Evolutionary conservation across 495 filamentous ascomycete species (phyloP), one percentile per base, ranked within the genome.

Genomic region (Sabuloglossum arenarium): DNA sequence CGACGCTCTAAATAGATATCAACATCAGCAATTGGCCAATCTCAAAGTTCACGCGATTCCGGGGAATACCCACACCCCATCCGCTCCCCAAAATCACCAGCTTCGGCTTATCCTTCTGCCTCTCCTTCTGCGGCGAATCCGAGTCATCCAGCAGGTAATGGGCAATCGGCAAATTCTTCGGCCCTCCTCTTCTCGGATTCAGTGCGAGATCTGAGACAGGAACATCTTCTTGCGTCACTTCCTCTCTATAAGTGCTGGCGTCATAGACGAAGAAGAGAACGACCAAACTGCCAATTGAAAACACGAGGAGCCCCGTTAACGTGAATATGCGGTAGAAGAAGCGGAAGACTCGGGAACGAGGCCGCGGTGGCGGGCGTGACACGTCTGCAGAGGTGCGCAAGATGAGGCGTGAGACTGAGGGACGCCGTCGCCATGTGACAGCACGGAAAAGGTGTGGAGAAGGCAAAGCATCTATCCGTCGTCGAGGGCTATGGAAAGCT

Each of bases 181-280:
- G 93, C 0, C 93, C 93, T 30, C 93, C 93, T 23, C 77, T 77
- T 52, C 80, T 77, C 0, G 93, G 93, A 46, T 79, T 77, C 29
- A 99, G 69, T 0, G 93, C 93, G 23, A 84, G 65, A 60, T 88
- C 77, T 0, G 91, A 86, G 9, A 99, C 82, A 47, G 80, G 77
- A 59, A 95, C 78, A 61, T 96, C 90, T 57, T 70, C 70, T 47
- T 74, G 75, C 16, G 67, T 75, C 0, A 75, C 67, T 50, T 78
- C 70, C 58, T 85, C 80, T 46, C 79, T 79, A 68, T 97, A 97
- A 11, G 93, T 97, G 49, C 79, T 84, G 16, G 87, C 81, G 73
- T 99, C 93, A 68, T 95, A 99, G 61, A 91, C 61, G 70, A 99
- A 97, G 73, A 99, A 94, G 12, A 75, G 85, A 28, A 86, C 63